A percentile compares a stretch with the other conserved stretches of the same genome.
These are phyloP conservation scores for Adiantum capillusveneris DNA, from an alignment of 75 land plant species.

Conservation along the genomic window DNA sequence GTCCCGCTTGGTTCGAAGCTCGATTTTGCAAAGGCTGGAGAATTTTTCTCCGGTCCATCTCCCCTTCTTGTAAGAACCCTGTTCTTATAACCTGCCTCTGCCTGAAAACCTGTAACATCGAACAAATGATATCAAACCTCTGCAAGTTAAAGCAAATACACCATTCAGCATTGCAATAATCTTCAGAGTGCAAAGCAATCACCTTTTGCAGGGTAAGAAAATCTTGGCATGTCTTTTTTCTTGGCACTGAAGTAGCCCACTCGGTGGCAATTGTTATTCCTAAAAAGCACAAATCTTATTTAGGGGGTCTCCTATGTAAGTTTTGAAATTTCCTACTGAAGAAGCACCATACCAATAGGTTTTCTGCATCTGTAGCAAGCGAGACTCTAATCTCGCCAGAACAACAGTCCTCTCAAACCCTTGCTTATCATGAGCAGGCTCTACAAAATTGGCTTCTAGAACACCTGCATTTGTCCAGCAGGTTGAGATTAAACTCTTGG, in stretches of 20 bases:
- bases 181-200: background rate
- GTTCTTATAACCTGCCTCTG: no score
- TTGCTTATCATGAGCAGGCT: conserved; percentile 59
- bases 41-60: no score
- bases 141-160: background rate
- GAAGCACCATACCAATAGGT: conserved; percentile 26
- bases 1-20: no score
- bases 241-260: conserved; percentile 19
- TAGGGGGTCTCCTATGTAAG: no score
- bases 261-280: conserved; percentile 26
- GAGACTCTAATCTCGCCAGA: conserved; percentile 32
- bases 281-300: background rate
- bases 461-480: conserved; percentile 36
- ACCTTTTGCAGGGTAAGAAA: background rate
- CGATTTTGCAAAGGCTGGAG: no score
- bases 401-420: conserved; percentile 45
- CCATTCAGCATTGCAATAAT: background rate
- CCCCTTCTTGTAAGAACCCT: no score
- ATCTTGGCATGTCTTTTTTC: background rate
- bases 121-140: background rate
- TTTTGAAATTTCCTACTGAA: background rate
- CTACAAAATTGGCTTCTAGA: conserved; percentile 47
- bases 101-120: no score
- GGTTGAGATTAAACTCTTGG: background rate
- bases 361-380: conserved; percentile 40